Conservation (phyloP, 129 eudicot genomes). For the Chrysanthemum seticuspe region DNA sequence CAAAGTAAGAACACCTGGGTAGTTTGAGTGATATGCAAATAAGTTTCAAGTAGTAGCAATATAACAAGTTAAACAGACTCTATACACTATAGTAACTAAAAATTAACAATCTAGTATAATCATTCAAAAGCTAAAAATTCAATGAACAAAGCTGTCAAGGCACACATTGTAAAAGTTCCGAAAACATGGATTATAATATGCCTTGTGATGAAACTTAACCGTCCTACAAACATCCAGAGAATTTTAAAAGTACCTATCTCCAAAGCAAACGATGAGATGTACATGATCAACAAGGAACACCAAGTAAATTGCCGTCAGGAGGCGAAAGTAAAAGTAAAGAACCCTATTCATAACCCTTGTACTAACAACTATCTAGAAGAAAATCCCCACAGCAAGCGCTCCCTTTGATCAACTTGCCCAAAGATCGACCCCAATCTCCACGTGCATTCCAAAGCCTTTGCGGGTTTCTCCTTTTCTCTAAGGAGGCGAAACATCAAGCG, state of each 20-base stretch:
- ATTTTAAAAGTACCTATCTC: slow-evolving; percentile 47
- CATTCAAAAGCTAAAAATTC: slow-evolving; percentile 40
- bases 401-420: slow-evolving; percentile 20
- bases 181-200: slow-evolving; percentile 34
- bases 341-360: slow-evolving; percentile 58
- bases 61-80: not conserved
- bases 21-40: not conserved
- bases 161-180: slow-evolving; percentile 24
- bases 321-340: slow-evolving; percentile 28
- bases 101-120: slow-evolving; percentile 9
- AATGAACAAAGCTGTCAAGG: slow-evolving; percentile 39
- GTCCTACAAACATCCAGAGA: slow-evolving; percentile 34
- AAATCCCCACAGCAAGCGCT: slow-evolving; percentile 24
- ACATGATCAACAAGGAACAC: slow-evolving; percentile 51
- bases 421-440: slow-evolving; percentile 24
- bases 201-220: slow-evolving; percentile 37
- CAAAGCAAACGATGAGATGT: slow-evolving; percentile 39
- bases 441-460: not conserved
- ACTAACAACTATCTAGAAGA: slow-evolving; percentile 41
- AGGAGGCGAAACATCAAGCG: slow-evolving; percentile 35
- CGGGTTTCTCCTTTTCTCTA: slow-evolving; percentile 22
- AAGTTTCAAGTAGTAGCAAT: not conserved
- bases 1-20: not conserved
- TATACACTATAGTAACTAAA: not conserved
- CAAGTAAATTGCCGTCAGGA: slow-evolving; percentile 32